phyloP scores from a whole-genome alignment of 1,284 basidiomycete genomes.

The Malassezia obtusa region DNA sequence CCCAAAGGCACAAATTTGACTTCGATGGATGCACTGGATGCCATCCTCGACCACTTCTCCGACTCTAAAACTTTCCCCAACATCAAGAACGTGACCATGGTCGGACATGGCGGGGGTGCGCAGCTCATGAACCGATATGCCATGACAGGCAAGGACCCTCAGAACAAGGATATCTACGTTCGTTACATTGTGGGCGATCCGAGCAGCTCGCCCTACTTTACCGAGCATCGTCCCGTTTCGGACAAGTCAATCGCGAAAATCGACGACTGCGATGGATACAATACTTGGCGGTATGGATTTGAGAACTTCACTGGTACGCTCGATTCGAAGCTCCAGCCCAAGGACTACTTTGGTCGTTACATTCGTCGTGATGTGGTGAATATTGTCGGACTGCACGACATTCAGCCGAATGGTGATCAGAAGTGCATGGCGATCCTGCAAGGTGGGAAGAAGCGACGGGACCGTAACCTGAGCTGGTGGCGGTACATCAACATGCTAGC shows the following conservation, averaged over 20 bases:
- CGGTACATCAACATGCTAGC: constrained; percentile 42
- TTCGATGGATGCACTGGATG: constrained; percentile 39
- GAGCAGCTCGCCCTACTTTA: constrained; percentile 34
- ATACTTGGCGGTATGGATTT: constrained; percentile 45
- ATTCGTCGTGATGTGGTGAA: constrained; percentile 36
- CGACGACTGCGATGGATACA: constrained; percentile 26
- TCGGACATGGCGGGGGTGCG: constrained; percentile 45
- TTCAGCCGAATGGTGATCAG: constrained; percentile 27
- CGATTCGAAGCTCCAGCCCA: constrained; percentile 20
- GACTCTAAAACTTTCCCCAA: constrained; percentile 24
- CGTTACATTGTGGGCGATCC: constrained; percentile 44
- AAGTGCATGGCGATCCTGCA: constrained; percentile 43
- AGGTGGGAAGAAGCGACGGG: constrained; percentile 32
- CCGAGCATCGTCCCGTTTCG: constrained; percentile 31
- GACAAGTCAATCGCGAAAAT: constrained; percentile 21
- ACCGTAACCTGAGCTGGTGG: constrained; percentile 44
- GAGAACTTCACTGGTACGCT: constrained; percentile 26
- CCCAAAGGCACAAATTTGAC: constrained; percentile 24
- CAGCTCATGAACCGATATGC: constrained; percentile 42
- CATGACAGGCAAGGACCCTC: constrained; percentile 27
- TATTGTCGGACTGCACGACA: constrained; percentile 38
- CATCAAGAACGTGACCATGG: constrained; percentile 34
- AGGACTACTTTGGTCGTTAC: constrained; percentile 34
- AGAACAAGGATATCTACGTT: constrained; percentile 17
- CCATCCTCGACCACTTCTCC: constrained; percentile 30